These are phyloP conservation scores for Dentipellis sp. DNA, from an alignment of 768 basidiomycete genomes.

Conservation along the genomic window DNA sequence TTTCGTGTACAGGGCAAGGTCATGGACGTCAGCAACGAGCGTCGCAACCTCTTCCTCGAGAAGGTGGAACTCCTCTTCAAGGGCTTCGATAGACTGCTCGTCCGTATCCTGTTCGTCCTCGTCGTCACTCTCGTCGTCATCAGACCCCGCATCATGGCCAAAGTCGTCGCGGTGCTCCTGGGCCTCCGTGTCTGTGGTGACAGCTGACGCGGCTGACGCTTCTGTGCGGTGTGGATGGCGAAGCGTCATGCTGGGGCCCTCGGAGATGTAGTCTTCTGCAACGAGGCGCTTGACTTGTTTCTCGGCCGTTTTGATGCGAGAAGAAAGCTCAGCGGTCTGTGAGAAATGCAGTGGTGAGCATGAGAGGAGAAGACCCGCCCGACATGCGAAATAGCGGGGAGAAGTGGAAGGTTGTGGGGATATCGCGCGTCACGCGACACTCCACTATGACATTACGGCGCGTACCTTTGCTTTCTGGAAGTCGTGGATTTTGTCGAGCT, in stretches of 20 bases:
- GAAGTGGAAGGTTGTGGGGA: background rate
- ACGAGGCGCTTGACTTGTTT: slow-evolving; percentile 74
- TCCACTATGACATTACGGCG: background rate
- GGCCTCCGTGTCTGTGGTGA: slow-evolving; percentile 16
- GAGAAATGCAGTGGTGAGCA: background rate
- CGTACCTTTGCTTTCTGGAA: slow-evolving; percentile 85
- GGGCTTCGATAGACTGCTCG: slow-evolving; percentile 55
- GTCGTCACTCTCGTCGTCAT: slow-evolving; percentile 48
- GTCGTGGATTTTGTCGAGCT: slow-evolving; percentile 89
- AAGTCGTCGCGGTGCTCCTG: slow-evolving; percentile 35
- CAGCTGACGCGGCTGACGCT: slow-evolving; percentile 11
- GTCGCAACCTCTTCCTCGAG: slow-evolving; percentile 93
- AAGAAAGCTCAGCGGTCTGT: slow-evolving; percentile 74
- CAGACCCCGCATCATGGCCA: slow-evolving; percentile 52
- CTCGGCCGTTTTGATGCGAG: slow-evolving; percentile 76
- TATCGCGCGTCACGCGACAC: background rate
- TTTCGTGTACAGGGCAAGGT: slow-evolving; percentile 89
- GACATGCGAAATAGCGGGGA: too few species aligned
- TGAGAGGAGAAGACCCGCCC: background rate
- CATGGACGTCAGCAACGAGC: slow-evolving; percentile 88
- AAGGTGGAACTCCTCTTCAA: slow-evolving; percentile 79
- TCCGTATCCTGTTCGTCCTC: slow-evolving; percentile 36
- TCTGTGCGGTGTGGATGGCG: slow-evolving; percentile 1
- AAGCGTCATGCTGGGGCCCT: background rate
- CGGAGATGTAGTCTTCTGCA: slow-evolving; percentile 33